Base-by-base conservation (phyloP, 352 stramenopile species). In the Phytophthora citricola region DNA sequence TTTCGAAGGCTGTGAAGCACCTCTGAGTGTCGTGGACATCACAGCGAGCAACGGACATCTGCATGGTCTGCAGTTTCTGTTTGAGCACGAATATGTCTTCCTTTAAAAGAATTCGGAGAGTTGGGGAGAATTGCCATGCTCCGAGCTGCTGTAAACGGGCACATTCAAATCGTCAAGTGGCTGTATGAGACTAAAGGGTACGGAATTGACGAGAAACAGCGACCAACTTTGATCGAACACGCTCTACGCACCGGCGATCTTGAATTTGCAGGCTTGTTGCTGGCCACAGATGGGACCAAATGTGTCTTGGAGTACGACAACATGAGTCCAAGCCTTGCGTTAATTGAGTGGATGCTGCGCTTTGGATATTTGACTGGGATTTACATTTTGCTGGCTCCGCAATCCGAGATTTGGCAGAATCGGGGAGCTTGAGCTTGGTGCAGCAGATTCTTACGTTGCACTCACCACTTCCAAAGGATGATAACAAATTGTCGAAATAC, bases 271-370 rank as follows among this genome's bases (percentile, higher is more conserved):
- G 27, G 60, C 12, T 14, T 9, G 4, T 24, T 66, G 2, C 46
- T 52, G 6, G 27, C 46, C n/a, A 39, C 27, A 27, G n/a, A 52
- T 15, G 24, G 14, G 39, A 38, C 29, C 11, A 57, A 12, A 26
- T 52, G 36, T 46, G 52, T 58, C 9, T 26, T 69, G 36, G 45
- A 58, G 24, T 53, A 63, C 14, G 53, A 40, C 45, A 22, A 26
- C 1, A 7, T 22, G 4, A 47, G 17, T 41, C 51, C 51, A 5
- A 10, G 46, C 1, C 15, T 6, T 5, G 61, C 63, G 6, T n/a
- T 70, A 24, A 55, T n/a, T n/a, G n/a, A n/a, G n/a, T n/a, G n/a
- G n/a, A n/a, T n/a, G 62, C 5, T 70, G 45, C 29, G 58, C 15
- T 48, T 50, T 26, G 53, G 38, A 12, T 60, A 63, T 39, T 48